Conservation (phyloP, 331 rosid species). For the Rhamnella rubrinervis region DNA sequence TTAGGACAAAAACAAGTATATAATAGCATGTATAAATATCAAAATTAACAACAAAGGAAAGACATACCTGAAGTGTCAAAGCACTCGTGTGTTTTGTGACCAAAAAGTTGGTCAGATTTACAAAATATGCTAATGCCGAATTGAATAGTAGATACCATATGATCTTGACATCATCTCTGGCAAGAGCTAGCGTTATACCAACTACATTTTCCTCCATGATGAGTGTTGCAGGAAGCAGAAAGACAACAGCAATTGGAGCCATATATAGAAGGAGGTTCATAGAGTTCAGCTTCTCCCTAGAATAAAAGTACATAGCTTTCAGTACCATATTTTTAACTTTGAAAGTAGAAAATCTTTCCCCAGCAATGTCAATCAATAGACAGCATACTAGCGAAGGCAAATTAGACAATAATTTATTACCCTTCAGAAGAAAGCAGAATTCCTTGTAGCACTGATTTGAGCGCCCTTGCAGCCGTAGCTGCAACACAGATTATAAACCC, state of each 20-base stretch:
- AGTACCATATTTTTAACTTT: too few relatives aligned
- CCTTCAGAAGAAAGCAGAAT: constrained; percentile 82
- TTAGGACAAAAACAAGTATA: background rate
- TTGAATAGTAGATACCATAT: constrained; percentile 81
- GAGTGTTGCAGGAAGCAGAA: constrained; percentile 82
- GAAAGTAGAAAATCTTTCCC: background rate
- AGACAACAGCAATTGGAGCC: constrained; percentile 86
- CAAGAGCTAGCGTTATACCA: constrained; percentile 76
- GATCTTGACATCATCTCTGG: constrained; percentile 73
- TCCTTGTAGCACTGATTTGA: constrained; percentile 90
- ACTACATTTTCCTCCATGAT: constrained; percentile 80
- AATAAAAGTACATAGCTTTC: constrained; percentile 14
- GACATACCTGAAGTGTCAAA: constrained; percentile 80
- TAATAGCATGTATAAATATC: background rate
- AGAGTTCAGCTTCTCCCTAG: constrained; percentile 88
- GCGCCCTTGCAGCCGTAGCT: constrained; percentile 92
- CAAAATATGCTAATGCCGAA: constrained; percentile 74
- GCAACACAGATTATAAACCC: constrained; percentile 78
- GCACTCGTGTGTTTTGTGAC: constrained; percentile 95
- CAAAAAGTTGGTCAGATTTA: constrained; percentile 83
- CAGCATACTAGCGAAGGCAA: background rate
- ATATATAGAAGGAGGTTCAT: constrained; percentile 89
- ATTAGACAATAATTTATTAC: constrained; percentile 34
- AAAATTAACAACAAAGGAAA: background rate
- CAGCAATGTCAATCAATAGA: constrained; percentile 6